Evolutionary conservation across 78 protist species (phyloP).

Genomic region (Dictyostelium firmibasis): DNA sequence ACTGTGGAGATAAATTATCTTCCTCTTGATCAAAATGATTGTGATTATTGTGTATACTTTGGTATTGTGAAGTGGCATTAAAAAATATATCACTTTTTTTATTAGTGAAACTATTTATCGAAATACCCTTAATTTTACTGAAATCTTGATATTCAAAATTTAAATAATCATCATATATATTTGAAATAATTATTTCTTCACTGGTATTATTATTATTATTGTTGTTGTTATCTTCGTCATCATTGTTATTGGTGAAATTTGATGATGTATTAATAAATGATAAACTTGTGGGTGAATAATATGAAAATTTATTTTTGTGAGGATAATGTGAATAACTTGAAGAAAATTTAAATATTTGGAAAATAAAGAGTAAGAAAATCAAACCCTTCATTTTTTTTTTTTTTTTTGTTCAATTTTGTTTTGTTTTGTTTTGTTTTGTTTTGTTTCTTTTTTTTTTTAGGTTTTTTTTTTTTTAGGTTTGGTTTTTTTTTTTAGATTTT

Average conservation of each 20-base stretch:
- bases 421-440: too few species aligned
- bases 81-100: not conserved
- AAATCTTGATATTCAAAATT: not conserved
- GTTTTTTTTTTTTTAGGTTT: not conserved
- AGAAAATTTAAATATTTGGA: not conserved
- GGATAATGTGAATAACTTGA: constrained; percentile 15
- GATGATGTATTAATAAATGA: not conserved
- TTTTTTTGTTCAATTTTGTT: not conserved
- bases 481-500: not conserved
- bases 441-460: too few species aligned
- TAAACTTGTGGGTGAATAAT: not conserved
- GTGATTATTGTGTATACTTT: not conserved
- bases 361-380: not conserved
- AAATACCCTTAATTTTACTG: not conserved
- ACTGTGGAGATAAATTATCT: not conserved
- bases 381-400: not conserved
- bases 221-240: not conserved
- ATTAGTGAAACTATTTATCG: not conserved
- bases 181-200: not conserved
- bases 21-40: not conserved
- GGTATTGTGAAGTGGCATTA: not conserved
- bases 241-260: not conserved
- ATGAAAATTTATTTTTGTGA: not conserved
- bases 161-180: constrained; percentile 14
- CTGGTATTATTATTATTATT: too few species aligned